phyloP scores from a whole-genome alignment of 495 filamentous ascomycete species.

The Chaetomium tenue region DNA sequence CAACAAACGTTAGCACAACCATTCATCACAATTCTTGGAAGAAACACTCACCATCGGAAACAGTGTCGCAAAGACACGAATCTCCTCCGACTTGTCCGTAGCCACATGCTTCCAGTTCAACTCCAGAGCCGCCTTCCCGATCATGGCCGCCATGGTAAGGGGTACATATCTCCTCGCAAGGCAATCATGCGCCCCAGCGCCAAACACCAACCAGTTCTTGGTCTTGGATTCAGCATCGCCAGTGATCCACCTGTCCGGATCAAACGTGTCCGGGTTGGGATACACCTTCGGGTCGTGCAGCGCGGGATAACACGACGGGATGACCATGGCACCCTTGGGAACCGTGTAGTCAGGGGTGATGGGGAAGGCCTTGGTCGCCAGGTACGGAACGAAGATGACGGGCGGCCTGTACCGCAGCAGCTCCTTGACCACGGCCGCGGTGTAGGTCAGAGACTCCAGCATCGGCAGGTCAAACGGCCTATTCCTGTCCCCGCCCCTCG shows the following conservation, averaged over 20 bases:
- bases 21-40: not conserved
- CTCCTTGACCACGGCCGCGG: conserved; percentile 89
- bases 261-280: conserved; percentile 79
- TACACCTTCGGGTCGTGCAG: conserved; percentile 93
- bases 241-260: conserved; percentile 88
- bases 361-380: conserved; percentile 92
- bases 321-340: conserved; percentile 87
- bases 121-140: conserved; percentile 85
- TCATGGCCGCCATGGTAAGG: conserved; percentile 81
- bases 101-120: conserved; percentile 88
- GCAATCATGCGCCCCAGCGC: conserved; percentile 94
- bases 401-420: conserved; percentile 91
- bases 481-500: conserved; percentile 73
- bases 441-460: conserved; percentile 85
- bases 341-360: conserved; percentile 84
- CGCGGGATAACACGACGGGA: conserved; percentile 84
- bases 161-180: conserved; percentile 90
- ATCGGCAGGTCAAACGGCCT: conserved; percentile 74
- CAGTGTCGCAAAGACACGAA: conserved; percentile 96
- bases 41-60: conserved; percentile 68
- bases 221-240: conserved; percentile 82
- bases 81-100: conserved; percentile 80
- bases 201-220: conserved; percentile 98
- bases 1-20: no score
- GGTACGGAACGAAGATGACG: conserved; percentile 95